Base-by-base conservation (phyloP, 2,329 filamentous ascomycete genomes). In the Xylariaceae sp. region DNA sequence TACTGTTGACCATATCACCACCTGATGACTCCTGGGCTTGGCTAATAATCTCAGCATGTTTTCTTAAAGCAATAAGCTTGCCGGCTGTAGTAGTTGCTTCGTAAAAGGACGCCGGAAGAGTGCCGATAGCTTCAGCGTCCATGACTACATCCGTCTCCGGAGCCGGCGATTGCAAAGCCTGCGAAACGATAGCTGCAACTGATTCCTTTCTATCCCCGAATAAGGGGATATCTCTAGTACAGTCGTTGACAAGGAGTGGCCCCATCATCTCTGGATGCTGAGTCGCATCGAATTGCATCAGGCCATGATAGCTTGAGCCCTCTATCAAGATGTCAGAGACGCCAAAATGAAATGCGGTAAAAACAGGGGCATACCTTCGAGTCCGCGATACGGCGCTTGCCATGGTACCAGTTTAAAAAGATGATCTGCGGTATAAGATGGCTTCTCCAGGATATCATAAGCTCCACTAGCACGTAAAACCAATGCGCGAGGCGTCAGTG, bases 381-480 rank as follows among this genome's bases (percentile, higher is more conserved):
- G 67, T 0, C 82, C 83, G 18, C 83, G 78, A 67, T 85, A 78
- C 1, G 84, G 83, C 4, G 82, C 69, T 64, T 81, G 76, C 85
- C 85, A 87, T 0, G 84, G 82, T 11, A 85, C 75, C 61, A 88
- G 72, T 63, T 86, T 83, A 61, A 80, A 85, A 9, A 85, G 73
- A 57, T 86, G 83, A 52, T 82, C 78, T 1, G 81, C 77, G 1
- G 82, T 82, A 59, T 78, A 77, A 1, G 83, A 82, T 3, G 85
- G 83, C 66, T 83, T 82, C 63, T 86, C 81, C 30, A 88, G 69
- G 15, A 88, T 83, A 35, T 85, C 83, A 67, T 87, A 84, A 11
- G 75, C 76, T 15, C 85, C 84, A 62, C 81, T 87, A 39, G 82
- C 82, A 30, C 84, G 78, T 30, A 88, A 71, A 1, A 84, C 83